Percentiles rank a stretch among this genome's conserved stretches.
Conservation (phyloP, 768 basidiomycete species). For the Tremella fuciformis region DNA sequence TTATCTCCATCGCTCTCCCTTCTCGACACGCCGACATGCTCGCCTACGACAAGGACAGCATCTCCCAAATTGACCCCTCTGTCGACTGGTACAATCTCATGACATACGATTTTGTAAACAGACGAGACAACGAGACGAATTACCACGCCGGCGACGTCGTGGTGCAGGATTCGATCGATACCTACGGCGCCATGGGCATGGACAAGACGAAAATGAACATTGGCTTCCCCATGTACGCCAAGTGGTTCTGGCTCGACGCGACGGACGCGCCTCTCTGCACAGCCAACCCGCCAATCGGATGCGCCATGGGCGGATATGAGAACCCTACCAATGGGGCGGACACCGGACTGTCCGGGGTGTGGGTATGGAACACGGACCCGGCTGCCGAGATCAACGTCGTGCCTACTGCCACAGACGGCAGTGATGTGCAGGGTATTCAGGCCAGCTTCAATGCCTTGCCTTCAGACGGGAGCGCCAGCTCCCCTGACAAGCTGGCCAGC, state of each 20-base stretch:
- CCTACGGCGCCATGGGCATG: conserved; percentile 17
- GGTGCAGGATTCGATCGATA: conserved; percentile 17
- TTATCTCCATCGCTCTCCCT: conserved; percentile 23
- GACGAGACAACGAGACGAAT: conserved; percentile 24
- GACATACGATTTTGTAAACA: conserved; percentile 35
- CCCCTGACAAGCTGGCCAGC: background rate
- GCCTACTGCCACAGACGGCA: background rate
- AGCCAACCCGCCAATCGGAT: conserved; percentile 16
- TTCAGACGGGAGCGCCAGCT: background rate
- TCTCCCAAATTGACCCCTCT: conserved; percentile 17
- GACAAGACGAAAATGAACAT: conserved; percentile 29
- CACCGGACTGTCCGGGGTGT: conserved; percentile 14
- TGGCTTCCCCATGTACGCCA: conserved; percentile 35
- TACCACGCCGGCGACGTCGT: conserved; percentile 31
- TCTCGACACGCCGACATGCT: conserved; percentile 18
- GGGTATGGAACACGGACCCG: conserved; percentile 14
- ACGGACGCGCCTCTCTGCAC: background rate
- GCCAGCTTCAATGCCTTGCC: background rate
- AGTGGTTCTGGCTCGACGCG: conserved; percentile 22
- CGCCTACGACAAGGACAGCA: conserved; percentile 20
- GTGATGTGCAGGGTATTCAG: background rate
- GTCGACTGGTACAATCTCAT: conserved; percentile 42
- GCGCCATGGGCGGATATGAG: conserved; percentile 18
- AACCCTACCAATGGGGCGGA: conserved; percentile 9
- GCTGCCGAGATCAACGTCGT: conserved; percentile 1